These are phyloP conservation scores for Annulohypoxylon maeteangense DNA, from an alignment of 495 filamentous ascomycete species.

Conservation along the genomic window DNA sequence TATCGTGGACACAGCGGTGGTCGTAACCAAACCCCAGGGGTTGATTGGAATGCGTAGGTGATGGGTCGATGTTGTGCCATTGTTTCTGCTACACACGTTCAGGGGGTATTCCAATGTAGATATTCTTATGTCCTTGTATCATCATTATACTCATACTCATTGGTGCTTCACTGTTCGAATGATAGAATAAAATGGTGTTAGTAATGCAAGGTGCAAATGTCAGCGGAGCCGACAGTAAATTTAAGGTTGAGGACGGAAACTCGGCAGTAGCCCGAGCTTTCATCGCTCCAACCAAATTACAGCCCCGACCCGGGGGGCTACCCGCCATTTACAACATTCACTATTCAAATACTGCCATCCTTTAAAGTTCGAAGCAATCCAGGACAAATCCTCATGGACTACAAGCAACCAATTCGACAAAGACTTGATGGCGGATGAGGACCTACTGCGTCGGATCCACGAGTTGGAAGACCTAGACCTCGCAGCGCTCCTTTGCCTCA, in stretches of 20 bases:
- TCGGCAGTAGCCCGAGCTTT: neutral
- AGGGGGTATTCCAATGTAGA: neutral
- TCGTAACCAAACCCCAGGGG: constrained; percentile 14
- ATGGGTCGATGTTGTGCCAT: constrained; percentile 1
- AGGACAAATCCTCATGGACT: constrained; percentile 26
- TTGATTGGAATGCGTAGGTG: constrained; percentile 46
- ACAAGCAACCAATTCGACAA: constrained; percentile 9
- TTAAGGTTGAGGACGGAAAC: neutral
- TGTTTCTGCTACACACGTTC: constrained; percentile 1
- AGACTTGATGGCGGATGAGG: constrained; percentile 68
- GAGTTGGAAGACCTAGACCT: constrained; percentile 88
- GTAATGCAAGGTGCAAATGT: neutral
- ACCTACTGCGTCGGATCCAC: constrained; percentile 72
- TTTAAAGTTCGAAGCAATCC: neutral
- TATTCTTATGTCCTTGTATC: neutral
- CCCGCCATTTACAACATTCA: constrained; percentile 1
- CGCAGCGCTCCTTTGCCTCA: constrained; percentile 81
- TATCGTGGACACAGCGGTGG: constrained; percentile 34
- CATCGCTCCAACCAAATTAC: neutral
- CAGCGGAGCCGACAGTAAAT: neutral
- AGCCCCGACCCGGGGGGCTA: neutral
- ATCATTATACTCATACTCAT: neutral
- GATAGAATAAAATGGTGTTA: too few relatives aligned
- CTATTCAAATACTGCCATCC: neutral
- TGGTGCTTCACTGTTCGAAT: neutral